Evolutionary conservation across 176 grass and related monocot species (phyloP).

Genomic region (Saccharum officinarum): DNA sequence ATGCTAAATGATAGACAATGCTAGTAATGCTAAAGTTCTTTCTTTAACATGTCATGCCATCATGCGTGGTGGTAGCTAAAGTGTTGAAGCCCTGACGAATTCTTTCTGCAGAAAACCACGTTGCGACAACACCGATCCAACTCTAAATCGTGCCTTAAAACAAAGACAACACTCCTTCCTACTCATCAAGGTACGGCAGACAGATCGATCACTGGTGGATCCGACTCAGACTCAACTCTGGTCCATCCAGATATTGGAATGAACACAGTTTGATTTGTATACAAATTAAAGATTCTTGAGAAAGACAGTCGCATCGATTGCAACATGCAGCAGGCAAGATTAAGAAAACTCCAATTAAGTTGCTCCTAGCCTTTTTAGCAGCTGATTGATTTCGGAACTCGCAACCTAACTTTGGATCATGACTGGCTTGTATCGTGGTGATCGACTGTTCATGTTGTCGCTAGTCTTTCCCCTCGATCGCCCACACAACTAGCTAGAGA

Average conservation of each 20-base stretch:
- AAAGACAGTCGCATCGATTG: conserved; percentile 20
- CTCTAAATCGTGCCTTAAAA: conserved; percentile 14
- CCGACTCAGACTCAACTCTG: conserved; percentile 46
- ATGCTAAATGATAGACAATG: background rate
- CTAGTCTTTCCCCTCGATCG: background rate
- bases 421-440: conserved; percentile 15
- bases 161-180: background rate
- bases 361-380: background rate
- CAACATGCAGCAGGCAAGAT: conserved; percentile 3
- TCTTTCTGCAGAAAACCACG: conserved; percentile 13
- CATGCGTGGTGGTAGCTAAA: background rate
- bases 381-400: conserved; percentile 42
- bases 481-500: conserved; percentile 27
- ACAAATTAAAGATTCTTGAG: conserved; percentile 9
- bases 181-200: background rate
- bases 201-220: conserved; percentile 30
- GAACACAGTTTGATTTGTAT: background rate
- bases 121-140: conserved; percentile 23
- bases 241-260: conserved; percentile 22
- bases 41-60: background rate
- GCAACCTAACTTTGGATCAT: conserved; percentile 37
- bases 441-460: conserved; percentile 13
- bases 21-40: background rate
- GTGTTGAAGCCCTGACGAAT: background rate
- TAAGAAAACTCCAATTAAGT: conserved; percentile 22